A percentile compares a stretch with the other conserved stretches of the same genome.
phyloP scores from a whole-genome alignment of 176 grass and related monocot species.

The Paspalum vaginatum region DNA sequence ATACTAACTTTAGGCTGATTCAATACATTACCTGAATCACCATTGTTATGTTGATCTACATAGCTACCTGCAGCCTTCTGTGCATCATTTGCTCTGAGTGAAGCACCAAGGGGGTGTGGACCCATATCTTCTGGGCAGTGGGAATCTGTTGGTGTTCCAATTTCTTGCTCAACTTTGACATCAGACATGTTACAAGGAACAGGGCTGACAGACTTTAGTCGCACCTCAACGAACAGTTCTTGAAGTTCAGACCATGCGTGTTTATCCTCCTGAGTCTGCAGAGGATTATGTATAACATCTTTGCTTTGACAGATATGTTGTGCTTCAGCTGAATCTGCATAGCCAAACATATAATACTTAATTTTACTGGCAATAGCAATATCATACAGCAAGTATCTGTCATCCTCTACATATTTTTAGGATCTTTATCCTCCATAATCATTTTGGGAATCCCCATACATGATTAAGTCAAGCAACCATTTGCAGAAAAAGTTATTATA shows the following conservation, averaged over 20 bases:
- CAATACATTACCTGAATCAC: no score
- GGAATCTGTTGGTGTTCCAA: slow-evolving; percentile 2
- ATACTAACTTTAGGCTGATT: no score
- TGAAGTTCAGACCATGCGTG: no score
- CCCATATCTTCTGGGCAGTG: neutral
- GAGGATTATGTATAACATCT: slow-evolving; percentile 31
- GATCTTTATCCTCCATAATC: slow-evolving; percentile 15
- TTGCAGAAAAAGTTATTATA: slow-evolving; percentile 1
- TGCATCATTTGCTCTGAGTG: no score
- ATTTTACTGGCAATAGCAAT: slow-evolving; percentile 28
- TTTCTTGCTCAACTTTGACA: slow-evolving; percentile 21
- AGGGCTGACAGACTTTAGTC: slow-evolving; percentile 13
- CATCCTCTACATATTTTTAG: slow-evolving; percentile 9
- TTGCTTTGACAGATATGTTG: slow-evolving; percentile 21
- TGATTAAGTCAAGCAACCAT: slow-evolving; percentile 5
- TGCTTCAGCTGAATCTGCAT: slow-evolving; percentile 50
- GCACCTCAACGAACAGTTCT: neutral
- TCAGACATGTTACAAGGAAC: slow-evolving; percentile 39
- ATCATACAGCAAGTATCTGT: slow-evolving; percentile 50
- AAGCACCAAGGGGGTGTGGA: no score
- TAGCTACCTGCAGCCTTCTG: no score
- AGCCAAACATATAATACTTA: slow-evolving; percentile 39
- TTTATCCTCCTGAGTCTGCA: slow-evolving; percentile 7
- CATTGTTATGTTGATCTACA: neutral
- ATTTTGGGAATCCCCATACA: no score